A percentile compares a stretch with the other conserved stretches of the same genome.
These are phyloP conservation scores for Candida pini DNA, from an alignment of 805 yeast species.

Conservation along the genomic window DNA sequence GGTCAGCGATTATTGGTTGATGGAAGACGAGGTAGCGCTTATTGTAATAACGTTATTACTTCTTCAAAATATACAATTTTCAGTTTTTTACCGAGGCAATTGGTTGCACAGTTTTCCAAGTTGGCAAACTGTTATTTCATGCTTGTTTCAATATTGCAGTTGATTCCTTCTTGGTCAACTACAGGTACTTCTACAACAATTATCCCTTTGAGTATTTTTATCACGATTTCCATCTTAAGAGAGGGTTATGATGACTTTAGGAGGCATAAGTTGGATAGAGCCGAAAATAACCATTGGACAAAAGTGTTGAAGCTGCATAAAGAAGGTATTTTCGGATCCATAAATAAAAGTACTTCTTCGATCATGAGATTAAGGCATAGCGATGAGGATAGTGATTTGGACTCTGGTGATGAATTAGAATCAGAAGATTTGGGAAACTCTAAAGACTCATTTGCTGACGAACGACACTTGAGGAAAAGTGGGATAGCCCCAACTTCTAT, in stretches of 20 bases:
- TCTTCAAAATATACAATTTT: conserved; percentile 81
- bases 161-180: conserved; percentile 96
- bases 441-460: conserved; percentile 22
- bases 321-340: conserved; percentile 9
- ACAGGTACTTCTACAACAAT: conserved; percentile 95
- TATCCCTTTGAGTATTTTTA: conserved; percentile 79
- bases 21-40: conserved; percentile 61
- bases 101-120: conserved; percentile 87
- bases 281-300: conserved; percentile 63
- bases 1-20: conserved; percentile 45
- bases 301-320: conserved; percentile 30
- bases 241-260: conserved; percentile 93
- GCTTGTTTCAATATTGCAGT: conserved; percentile 84
- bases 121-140: conserved; percentile 88
- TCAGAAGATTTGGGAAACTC: conserved; percentile 17
- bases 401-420: conserved; percentile 6
- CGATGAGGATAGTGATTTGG: conserved; percentile 13
- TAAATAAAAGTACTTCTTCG: conserved; percentile 25
- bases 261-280: conserved; percentile 78
- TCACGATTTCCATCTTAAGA: conserved; percentile 81
- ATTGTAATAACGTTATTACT: conserved; percentile 63
- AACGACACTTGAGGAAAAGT: conserved; percentile 9
- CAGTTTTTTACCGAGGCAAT: conserved; percentile 82
- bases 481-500: conserved; percentile 19
- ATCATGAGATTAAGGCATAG: conserved; percentile 20